These are phyloP conservation scores for Aspergillus alliaceus DNA, from an alignment of 2,329 filamentous ascomycete species.

Conservation along the genomic window DNA sequence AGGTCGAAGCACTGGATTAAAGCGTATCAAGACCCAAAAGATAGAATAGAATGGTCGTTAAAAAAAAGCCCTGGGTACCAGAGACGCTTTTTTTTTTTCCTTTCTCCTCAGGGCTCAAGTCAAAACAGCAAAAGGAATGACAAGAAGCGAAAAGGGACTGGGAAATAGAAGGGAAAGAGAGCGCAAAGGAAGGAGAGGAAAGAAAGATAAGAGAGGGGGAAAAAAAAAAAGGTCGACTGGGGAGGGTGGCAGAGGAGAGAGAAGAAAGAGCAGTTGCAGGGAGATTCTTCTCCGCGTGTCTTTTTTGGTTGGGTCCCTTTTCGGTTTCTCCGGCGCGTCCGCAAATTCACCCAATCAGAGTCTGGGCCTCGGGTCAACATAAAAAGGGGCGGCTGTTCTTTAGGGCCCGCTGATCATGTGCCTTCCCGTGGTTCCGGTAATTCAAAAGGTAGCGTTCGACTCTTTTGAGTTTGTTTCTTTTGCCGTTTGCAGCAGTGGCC, in stretches of 20 bases:
- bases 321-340: constrained; percentile 25
- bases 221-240: constrained; percentile 20
- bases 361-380: constrained; percentile 22
- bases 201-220: constrained; percentile 28
- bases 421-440: constrained; percentile 6
- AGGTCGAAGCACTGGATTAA: not conserved
- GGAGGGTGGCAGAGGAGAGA: constrained; percentile 12
- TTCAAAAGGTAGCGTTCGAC: too few species aligned
- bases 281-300: constrained; percentile 3
- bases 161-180: constrained; percentile 12
- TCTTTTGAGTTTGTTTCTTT: too few species aligned
- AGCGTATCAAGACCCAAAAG: not conserved
- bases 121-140: constrained; percentile 5
- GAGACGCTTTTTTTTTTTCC: constrained; percentile 1
- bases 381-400: constrained; percentile 25
- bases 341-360: constrained; percentile 21
- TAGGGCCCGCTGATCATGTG: constrained; percentile 16
- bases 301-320: constrained; percentile 17
- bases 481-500: too few species aligned
- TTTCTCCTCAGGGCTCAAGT: constrained; percentile 1
- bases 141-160: constrained; percentile 16
- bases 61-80: not conserved
- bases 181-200: constrained; percentile 34
- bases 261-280: constrained; percentile 14
- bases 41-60: not conserved